Evolutionary conservation across 345 rosid genomes (phyloP).

Genomic region (Linum trigynum): DNA sequence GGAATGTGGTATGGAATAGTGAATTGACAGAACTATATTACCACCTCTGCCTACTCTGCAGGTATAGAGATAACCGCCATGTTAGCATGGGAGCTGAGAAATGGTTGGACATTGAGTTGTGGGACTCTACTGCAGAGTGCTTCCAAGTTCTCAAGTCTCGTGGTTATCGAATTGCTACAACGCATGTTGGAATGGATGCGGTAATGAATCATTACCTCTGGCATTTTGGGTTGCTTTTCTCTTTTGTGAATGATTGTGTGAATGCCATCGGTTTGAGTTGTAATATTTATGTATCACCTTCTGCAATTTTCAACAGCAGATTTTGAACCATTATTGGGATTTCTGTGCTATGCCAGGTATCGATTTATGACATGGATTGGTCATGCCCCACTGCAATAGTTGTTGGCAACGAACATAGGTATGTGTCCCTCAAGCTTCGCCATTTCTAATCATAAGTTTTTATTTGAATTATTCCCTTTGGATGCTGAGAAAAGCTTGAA

Average conservation of each 20-base stretch:
- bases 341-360: conserved; percentile 38
- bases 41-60: conserved; percentile 18
- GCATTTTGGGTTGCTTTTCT: not conserved
- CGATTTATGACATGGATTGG: conserved; percentile 94
- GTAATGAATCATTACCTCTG: conserved; percentile 30
- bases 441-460: not conserved
- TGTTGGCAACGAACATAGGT: conserved; percentile 87
- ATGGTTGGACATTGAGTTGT: conserved; percentile 94
- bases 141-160: conserved; percentile 61
- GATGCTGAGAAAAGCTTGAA: too few relatives aligned
- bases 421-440: not conserved
- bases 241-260: not conserved
- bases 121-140: conserved; percentile 73
- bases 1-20: not conserved
- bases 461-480: too few relatives aligned
- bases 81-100: conserved; percentile 99
- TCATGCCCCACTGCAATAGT: conserved; percentile 87
- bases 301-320: too few relatives aligned
- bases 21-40: not conserved
- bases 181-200: conserved; percentile 77
- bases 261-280: not conserved
- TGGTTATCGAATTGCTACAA: conserved; percentile 77
- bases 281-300: not conserved
- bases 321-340: not conserved
- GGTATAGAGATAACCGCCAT: conserved; percentile 83